Base-by-base conservation (phyloP, 2,329 filamentous ascomycete species). In the Aspergillus floridensis region DNA sequence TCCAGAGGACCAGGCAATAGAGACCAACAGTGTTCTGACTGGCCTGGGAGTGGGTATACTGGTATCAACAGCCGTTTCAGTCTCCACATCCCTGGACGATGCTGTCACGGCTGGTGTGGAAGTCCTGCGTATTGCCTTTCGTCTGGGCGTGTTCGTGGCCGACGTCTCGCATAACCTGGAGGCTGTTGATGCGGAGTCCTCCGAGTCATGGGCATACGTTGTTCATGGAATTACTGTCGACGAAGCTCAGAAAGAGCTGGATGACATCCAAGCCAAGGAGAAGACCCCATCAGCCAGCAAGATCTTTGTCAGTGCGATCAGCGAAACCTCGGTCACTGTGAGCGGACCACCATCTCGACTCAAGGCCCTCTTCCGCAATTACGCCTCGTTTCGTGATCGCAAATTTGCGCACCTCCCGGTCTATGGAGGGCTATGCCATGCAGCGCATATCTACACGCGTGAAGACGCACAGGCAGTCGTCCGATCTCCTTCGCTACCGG, bases 31-130 rank as follows among this genome's bases (percentile, higher is more conserved):
- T 2, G 68, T 58, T 38, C 72, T 82, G 14, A 68, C 72, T 12
- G 80, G 78, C 4, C 62, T 82, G 3, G 76, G 81, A 11, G 75
- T 78, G n/a, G 81, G 81, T 1, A 63, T 83, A 0, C 61, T 83
- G 0, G 66, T 79, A 4, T 67, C 75, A 0, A 71, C 77, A 19
- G 81, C 80, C 1, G 65, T 82, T 0, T 72, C 80, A 0, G 35
- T 81, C 1, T 71, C 82, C 4, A 57, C 68, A 0, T 72, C 67
- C 0, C n/a, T 81, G 5, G 64, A 71, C 0, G 78, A 81, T 21
- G 47, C 84, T 0, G 67, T 77, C 2, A 46, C 71, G 2, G 66
- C 68, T n/a, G 81, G 79, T 6, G 78, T 75, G 0, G 71, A 82
- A 53, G 74, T 70, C 1, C 65, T 81, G 2, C 72, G 79, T 0